Evolutionary conservation across 345 rosid species (phyloP).

Genomic region (Aurinia saxatilis): DNA sequence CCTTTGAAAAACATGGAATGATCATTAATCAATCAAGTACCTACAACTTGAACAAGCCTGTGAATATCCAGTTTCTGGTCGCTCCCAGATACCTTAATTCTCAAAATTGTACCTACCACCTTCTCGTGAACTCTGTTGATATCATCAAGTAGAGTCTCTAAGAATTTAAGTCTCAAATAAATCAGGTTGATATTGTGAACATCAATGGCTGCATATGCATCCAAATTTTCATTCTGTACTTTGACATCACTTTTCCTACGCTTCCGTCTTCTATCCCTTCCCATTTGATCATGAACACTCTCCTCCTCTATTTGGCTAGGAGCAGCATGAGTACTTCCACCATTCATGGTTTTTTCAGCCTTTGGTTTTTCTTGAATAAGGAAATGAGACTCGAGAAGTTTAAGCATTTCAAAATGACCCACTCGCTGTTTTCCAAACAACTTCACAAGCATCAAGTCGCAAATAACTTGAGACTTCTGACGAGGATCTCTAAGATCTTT

Average conservation of each 20-base stretch:
- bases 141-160: constrained; percentile 67
- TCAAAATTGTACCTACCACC: constrained; percentile 84
- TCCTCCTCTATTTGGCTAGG: constrained; percentile 28
- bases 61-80: constrained; percentile 66
- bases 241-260: constrained; percentile 44
- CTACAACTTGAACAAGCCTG: constrained; percentile 87
- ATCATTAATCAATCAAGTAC: constrained; percentile 39
- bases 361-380: constrained; percentile 43
- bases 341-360: constrained; percentile 23
- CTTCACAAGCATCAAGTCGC: constrained; percentile 62
- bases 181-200: constrained; percentile 71
- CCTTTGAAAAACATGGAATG: constrained; percentile 14
- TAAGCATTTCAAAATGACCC: constrained; percentile 86
- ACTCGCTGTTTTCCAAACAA: constrained; percentile 63
- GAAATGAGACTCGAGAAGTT: constrained; percentile 76
- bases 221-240: constrained; percentile 30
- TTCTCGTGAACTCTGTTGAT: constrained; percentile 55
- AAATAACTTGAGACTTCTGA: constrained; percentile 57
- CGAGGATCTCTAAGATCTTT: constrained; percentile 73
- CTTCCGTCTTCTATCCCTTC: constrained; percentile 45
- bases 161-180: constrained; percentile 56
- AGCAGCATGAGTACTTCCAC: constrained; percentile 31
- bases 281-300: constrained; percentile 28
- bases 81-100: constrained; percentile 55
- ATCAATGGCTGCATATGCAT: constrained; percentile 81